A percentile compares a stretch with the other conserved stretches of the same genome.
These are phyloP conservation scores for Aureobasidium sp. DNA, from an alignment of 2,329 filamentous ascomycete species.

Conservation along the genomic window DNA sequence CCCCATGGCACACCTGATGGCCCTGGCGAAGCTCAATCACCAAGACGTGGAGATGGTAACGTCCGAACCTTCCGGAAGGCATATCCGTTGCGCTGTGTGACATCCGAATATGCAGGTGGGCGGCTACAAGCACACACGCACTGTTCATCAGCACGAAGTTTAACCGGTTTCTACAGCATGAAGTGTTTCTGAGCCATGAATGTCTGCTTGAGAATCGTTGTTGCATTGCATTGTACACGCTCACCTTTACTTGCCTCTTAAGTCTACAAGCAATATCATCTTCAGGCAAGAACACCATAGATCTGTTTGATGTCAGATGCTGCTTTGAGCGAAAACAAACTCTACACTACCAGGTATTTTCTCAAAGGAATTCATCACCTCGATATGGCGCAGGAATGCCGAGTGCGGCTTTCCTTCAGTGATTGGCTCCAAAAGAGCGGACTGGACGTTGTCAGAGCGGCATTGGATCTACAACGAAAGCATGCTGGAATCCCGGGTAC, in stretches of 20 bases:
- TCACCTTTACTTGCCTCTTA: background rate
- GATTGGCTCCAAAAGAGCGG: background rate
- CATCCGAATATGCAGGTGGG: background rate
- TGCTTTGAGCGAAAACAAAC: background rate
- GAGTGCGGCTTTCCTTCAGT: background rate
- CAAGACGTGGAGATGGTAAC: slow-evolving; percentile 7
- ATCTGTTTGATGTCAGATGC: slow-evolving; percentile 4
- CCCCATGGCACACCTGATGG: slow-evolving; percentile 3
- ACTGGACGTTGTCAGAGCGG: background rate
- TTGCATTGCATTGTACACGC: background rate
- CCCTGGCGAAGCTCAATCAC: slow-evolving; percentile 1
- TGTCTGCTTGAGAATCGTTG: background rate
- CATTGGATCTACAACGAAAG: slow-evolving; percentile 1
- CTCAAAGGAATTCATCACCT: background rate
- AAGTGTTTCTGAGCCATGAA: background rate
- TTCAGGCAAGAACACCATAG: background rate
- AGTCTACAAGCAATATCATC: background rate
- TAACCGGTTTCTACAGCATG: background rate
- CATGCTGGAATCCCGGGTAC: background rate
- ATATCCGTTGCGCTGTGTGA: background rate
- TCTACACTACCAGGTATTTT: background rate
- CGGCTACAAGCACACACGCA: slow-evolving; percentile 4
- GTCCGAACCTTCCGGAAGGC: slow-evolving; percentile 8
- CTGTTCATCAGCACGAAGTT: slow-evolving; percentile 1
- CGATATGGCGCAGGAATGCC: background rate